These are phyloP conservation scores for Coemansia sp. DNA, from an alignment of 192 early-diverging fungal genomes.

Conservation along the genomic window DNA sequence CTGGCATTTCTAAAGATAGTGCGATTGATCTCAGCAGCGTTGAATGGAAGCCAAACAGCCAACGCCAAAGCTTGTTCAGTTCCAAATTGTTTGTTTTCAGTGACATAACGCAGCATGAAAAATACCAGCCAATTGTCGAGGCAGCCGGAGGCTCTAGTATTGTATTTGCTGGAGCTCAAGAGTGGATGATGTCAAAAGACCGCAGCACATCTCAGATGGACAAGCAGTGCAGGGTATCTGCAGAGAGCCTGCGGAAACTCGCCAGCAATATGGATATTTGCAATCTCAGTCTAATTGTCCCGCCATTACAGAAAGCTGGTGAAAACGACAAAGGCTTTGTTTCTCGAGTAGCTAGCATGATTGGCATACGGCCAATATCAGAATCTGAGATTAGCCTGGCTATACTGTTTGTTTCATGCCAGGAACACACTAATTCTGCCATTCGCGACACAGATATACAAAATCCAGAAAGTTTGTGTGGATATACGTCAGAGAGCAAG, in stretches of 20 bases:
- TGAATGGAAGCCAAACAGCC: slow-evolving; percentile 14
- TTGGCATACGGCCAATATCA: slow-evolving; percentile 24
- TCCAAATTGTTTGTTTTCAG: slow-evolving; percentile 26
- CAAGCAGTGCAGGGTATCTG: not conserved
- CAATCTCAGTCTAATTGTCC: slow-evolving; percentile 10
- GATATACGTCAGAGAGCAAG: too few species aligned
- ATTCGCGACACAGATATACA: not conserved
- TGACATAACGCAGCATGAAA: slow-evolving; percentile 18
- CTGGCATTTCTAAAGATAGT: slow-evolving; percentile 13
- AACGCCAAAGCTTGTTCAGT: slow-evolving; percentile 21
- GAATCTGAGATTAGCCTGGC: slow-evolving; percentile 45
- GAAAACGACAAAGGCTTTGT: not conserved
- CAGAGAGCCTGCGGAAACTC: not conserved
- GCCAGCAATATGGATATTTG: not conserved
- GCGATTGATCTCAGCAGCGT: slow-evolving; percentile 23
- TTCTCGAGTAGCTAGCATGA: slow-evolving; percentile 9
- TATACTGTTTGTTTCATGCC: slow-evolving; percentile 24
- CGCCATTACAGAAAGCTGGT: not conserved
- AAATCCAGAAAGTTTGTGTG: too few species aligned
- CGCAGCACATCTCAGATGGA: not conserved
- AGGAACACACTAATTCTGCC: slow-evolving; percentile 24
- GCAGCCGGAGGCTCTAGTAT: slow-evolving; percentile 16
- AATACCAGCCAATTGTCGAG: slow-evolving; percentile 11
- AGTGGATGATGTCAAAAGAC: not conserved
- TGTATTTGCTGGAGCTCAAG: not conserved